Percentiles rank a stretch among this genome's conserved stretches.
phyloP scores from a whole-genome alignment of 1,284 basidiomycete genomes.

The Leccinum colubrinum region DNA sequence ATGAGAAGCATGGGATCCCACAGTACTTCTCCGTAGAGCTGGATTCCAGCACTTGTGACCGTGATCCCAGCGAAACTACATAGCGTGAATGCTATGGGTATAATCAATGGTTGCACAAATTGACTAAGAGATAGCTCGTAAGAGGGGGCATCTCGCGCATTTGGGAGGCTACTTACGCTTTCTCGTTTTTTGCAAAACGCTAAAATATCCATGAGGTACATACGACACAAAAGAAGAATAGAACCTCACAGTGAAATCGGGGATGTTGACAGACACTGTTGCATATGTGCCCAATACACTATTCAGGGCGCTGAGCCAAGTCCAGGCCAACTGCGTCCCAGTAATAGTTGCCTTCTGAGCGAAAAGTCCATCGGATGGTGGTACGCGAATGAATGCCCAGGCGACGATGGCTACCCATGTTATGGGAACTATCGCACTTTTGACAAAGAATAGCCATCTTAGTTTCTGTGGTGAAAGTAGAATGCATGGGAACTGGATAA shows the following conservation, averaged over 20 bases:
- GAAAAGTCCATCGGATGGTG: constrained; percentile 45
- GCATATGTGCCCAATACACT: constrained; percentile 52
- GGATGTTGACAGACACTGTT: constrained; percentile 55
- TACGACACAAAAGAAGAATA: neutral
- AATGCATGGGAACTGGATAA: constrained; percentile 60
- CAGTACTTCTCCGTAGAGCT: constrained; percentile 50
- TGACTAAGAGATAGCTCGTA: constrained; percentile 32
- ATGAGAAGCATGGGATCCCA: constrained; percentile 50
- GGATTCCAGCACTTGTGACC: constrained; percentile 48
- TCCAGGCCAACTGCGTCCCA: constrained; percentile 47
- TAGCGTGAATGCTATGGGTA: constrained; percentile 57
- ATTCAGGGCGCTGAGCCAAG: constrained; percentile 55
- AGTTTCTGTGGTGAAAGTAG: constrained; percentile 60
- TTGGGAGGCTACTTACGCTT: constrained; percentile 16
- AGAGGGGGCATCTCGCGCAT: neutral
- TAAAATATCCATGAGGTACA: constrained; percentile 5
- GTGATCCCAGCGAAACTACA: constrained; percentile 58
- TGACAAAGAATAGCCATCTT: constrained; percentile 60
- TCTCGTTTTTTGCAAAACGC: constrained; percentile 31
- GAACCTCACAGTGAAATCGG: constrained; percentile 49
- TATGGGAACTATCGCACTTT: constrained; percentile 54
- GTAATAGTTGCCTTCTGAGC: constrained; percentile 37
- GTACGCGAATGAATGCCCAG: constrained; percentile 57
- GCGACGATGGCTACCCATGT: constrained; percentile 58
- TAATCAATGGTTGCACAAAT: constrained; percentile 54